phyloP scores from a whole-genome alignment of 306 rosid species.

The Nissolia schottii region DNA sequence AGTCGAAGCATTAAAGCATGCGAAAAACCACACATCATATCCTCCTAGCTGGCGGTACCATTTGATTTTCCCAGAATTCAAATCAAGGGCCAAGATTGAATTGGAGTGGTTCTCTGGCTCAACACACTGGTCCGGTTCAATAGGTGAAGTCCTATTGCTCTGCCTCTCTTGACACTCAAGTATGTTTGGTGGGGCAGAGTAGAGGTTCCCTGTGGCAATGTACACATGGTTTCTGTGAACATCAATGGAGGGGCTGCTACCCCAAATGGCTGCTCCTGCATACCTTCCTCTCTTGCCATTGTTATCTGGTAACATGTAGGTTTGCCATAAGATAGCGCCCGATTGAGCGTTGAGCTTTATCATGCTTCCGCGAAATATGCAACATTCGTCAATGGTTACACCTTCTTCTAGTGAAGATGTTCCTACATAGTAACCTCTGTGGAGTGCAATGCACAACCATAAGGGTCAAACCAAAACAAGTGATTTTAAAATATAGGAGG shows the following conservation, averaged over 20 bases:
- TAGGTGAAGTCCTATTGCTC: slow-evolving; percentile 40
- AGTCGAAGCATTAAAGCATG: slow-evolving; percentile 29
- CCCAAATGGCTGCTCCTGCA: slow-evolving; percentile 53
- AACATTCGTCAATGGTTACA: slow-evolving; percentile 23
- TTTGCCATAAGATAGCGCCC: slow-evolving; percentile 39
- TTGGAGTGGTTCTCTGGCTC: slow-evolving; percentile 48
- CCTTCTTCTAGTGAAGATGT: slow-evolving; percentile 29
- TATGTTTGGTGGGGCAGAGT: slow-evolving; percentile 18
- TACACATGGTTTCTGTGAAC: slow-evolving; percentile 22
- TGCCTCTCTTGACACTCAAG: background rate
- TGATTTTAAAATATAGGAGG: too few species aligned
- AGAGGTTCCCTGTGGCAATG: slow-evolving; percentile 50
- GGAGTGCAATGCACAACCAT: too few species aligned
- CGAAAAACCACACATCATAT: slow-evolving; percentile 51
- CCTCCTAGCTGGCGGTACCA: slow-evolving; percentile 66
- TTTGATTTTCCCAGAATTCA: slow-evolving; percentile 36
- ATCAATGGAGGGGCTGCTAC: slow-evolving; percentile 58
- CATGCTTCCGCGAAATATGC: slow-evolving; percentile 43
- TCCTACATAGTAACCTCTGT: background rate
- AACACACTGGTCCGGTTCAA: slow-evolving; percentile 40
- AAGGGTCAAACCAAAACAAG: too few species aligned
- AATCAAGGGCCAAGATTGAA: slow-evolving; percentile 59
- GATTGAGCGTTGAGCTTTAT: slow-evolving; percentile 16
- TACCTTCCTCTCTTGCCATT: slow-evolving; percentile 21
- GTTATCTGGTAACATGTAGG: slow-evolving; percentile 47